A percentile compares a stretch with the other conserved stretches of the same genome.
These are phyloP conservation scores for Pleurozium schreberi DNA, from an alignment of 225 moss, liverwort and hornwort genomes.

Conservation along the genomic window DNA sequence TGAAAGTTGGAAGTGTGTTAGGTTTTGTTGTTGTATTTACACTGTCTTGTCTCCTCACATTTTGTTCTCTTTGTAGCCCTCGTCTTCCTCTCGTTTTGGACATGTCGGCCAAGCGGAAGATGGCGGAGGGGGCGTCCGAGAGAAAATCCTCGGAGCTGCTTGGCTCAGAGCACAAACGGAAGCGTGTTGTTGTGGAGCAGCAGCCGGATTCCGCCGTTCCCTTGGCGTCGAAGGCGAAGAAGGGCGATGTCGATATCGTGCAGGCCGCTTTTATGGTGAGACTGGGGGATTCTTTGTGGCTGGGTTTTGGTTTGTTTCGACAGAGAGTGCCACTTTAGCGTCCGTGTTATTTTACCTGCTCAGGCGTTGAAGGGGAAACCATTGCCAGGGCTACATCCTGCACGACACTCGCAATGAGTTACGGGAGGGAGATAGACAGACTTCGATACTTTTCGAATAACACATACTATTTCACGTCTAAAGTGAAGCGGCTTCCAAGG, in stretches of 20 bases:
- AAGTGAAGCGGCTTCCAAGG: not conserved
- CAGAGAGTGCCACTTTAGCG: no score
- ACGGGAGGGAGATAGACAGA: not conserved
- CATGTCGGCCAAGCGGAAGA: not conserved
- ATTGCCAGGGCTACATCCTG: constrained; percentile 90
- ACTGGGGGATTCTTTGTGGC: not conserved
- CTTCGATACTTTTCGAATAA: not conserved
- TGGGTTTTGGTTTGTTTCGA: not conserved
- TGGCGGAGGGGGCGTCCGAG: not conserved
- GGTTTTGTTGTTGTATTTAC: not conserved
- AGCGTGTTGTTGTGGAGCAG: not conserved
- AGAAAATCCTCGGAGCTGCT: not conserved
- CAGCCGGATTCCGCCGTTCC: not conserved
- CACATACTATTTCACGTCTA: not conserved
- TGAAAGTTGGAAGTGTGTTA: no score
- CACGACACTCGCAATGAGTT: not conserved
- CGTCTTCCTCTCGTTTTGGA: not conserved
- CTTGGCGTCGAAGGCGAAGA: not conserved
- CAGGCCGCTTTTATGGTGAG: constrained; percentile 19
- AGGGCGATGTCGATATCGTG: not conserved
- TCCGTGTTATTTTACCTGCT: not conserved
- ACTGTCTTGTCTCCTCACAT: not conserved
- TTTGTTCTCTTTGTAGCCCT: not conserved
- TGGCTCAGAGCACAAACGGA: not conserved
- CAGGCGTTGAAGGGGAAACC: not conserved